Conservation (phyloP, 2,329 filamentous ascomycete species). For the Eurotiales sp. region DNA sequence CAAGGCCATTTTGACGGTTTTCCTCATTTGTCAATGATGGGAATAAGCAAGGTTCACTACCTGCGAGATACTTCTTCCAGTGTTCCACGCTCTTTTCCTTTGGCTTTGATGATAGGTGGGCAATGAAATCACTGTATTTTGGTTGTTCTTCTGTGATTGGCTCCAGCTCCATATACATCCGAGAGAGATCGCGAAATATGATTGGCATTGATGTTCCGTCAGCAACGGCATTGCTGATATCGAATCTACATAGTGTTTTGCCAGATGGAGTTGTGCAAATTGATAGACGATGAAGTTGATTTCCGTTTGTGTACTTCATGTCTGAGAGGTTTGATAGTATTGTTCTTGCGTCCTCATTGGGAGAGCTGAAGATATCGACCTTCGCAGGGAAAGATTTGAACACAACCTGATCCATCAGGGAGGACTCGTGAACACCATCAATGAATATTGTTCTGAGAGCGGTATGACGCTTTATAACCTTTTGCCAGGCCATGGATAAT, state of each 20-base stretch:
- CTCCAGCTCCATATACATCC: slow-evolving; percentile 28
- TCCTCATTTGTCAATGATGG: slow-evolving; percentile 26
- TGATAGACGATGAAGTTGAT: slow-evolving; percentile 37
- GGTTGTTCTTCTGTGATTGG: slow-evolving; percentile 1
- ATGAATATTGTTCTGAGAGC: slow-evolving; percentile 18
- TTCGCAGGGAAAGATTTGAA: slow-evolving; percentile 2
- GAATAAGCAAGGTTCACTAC: slow-evolving; percentile 46
- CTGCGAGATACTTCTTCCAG: slow-evolving; percentile 45
- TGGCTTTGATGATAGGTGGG: slow-evolving; percentile 25
- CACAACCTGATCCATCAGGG: slow-evolving; percentile 16
- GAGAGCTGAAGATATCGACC: background rate
- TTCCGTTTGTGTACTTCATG: slow-evolving; percentile 13
- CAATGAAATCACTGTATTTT: slow-evolving; percentile 15
- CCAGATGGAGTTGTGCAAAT: slow-evolving; percentile 30
- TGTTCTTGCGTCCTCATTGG: background rate
- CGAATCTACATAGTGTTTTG: slow-evolving; percentile 37
- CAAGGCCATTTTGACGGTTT: slow-evolving; percentile 8
- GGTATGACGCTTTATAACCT: slow-evolving; percentile 16
- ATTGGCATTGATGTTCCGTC: slow-evolving; percentile 45
- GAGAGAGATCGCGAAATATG: slow-evolving; percentile 38
- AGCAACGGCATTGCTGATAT: slow-evolving; percentile 45
- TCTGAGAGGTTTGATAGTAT: slow-evolving; percentile 2
- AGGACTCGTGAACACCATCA: slow-evolving; percentile 13
- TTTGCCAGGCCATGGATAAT: slow-evolving; percentile 18
- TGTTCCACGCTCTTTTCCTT: slow-evolving; percentile 35